These are phyloP conservation scores for Schizochytrium sp. DNA, from an alignment of 108 stramenopile genomes.

Conservation along the genomic window DNA sequence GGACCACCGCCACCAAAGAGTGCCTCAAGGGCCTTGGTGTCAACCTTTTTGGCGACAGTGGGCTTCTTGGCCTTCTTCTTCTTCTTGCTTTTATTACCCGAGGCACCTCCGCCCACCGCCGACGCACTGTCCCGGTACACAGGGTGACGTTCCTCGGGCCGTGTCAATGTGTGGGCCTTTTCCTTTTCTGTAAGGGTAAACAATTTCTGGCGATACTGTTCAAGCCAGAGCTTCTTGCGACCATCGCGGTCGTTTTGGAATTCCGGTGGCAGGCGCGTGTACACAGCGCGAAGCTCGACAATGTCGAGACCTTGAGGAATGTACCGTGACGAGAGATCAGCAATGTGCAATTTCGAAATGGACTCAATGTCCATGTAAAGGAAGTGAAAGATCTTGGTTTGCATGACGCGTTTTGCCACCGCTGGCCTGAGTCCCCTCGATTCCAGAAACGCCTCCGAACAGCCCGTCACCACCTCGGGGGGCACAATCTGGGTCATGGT, in stretches of 20 bases:
- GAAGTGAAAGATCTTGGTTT: not conserved
- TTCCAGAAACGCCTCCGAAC: not conserved
- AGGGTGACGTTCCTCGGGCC: not conserved
- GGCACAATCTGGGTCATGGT: conserved; percentile 1
- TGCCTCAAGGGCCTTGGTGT: not conserved
- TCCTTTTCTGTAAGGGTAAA: not conserved
- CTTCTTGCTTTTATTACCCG: not conserved
- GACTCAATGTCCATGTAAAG: not conserved
- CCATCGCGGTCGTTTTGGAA: conserved; percentile 33
- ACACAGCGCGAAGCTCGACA: conserved; percentile 28
- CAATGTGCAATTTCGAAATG: conserved; percentile 21
- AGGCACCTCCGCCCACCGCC: not conserved
- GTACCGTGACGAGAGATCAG: conserved; percentile 19
- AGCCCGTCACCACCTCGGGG: not conserved
- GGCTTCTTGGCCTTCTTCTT: not conserved
- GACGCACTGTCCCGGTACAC: not conserved
- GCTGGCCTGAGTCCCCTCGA: not conserved
- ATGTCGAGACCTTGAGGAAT: conserved; percentile 21
- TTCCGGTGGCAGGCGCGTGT: not conserved
- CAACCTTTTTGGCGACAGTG: not conserved
- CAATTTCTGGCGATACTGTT: not conserved
- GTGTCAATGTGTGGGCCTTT: not conserved
- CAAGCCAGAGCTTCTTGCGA: conserved; percentile 14
- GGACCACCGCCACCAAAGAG: conserved; percentile 3
- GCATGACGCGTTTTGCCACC: conserved; percentile 12